phyloP scores from a whole-genome alignment of 1,284 basidiomycete species.

The Pseudozyma sp. region DNA sequence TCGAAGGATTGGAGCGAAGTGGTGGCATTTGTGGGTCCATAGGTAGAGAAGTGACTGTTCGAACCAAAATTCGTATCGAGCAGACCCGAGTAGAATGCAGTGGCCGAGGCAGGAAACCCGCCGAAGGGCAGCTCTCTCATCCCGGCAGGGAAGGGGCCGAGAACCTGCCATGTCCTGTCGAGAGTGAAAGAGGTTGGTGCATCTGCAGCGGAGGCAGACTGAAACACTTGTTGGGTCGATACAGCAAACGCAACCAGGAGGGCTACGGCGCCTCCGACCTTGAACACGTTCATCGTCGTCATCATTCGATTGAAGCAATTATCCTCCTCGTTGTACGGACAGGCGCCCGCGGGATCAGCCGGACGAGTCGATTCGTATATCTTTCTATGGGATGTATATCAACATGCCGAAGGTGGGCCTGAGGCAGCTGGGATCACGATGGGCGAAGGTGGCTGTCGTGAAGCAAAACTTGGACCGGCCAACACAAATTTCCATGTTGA shows the following conservation, averaged over 20 bases:
- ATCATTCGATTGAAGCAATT: background rate
- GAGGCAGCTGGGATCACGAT: too few relatives aligned
- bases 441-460: too few relatives aligned
- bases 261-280: slow-evolving; percentile 45
- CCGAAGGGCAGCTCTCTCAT: slow-evolving; percentile 44
- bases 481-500: background rate
- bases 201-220: background rate
- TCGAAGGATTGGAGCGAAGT: slow-evolving; percentile 2
- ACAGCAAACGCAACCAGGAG: slow-evolving; percentile 16
- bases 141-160: slow-evolving; percentile 33
- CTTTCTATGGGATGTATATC: too few relatives aligned
- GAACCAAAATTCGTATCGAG: background rate
- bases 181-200: background rate
- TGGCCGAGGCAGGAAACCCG: slow-evolving; percentile 24
- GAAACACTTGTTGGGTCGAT: slow-evolving; percentile 31
- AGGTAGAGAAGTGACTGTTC: slow-evolving; percentile 9
- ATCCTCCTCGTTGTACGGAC: background rate
- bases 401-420: too few relatives aligned
- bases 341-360: too few relatives aligned
- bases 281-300: slow-evolving; percentile 14
- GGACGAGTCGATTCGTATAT: too few relatives aligned
- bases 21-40: slow-evolving; percentile 29
- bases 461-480: too few relatives aligned
- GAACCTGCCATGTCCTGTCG: slow-evolving; percentile 25
- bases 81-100: slow-evolving; percentile 12